Conservation (phyloP, 306 rosid genomes). For the Casuarina equisetifolia region DNA sequence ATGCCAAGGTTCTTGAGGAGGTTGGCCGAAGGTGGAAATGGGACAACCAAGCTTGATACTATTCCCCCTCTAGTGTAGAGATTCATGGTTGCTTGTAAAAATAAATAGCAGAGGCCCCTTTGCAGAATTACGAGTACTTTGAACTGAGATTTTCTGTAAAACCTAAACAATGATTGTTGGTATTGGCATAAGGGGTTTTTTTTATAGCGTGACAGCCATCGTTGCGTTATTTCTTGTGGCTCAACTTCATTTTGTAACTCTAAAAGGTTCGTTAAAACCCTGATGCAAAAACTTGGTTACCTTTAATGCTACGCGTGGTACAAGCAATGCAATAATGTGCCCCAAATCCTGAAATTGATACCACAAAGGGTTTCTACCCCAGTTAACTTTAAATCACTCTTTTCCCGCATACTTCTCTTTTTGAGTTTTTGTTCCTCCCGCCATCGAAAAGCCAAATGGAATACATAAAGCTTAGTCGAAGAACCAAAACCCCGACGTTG, state of each 20-base stretch:
- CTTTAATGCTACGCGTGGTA: no score
- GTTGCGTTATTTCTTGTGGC: neutral
- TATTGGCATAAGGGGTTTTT: neutral
- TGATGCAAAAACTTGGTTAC: no score
- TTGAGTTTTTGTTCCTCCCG: no score
- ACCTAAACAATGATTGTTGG: slow-evolving; percentile 10
- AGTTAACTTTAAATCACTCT: no score
- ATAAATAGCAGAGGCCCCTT: slow-evolving; percentile 19
- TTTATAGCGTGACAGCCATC: slow-evolving; percentile 6
- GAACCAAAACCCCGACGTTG: no score
- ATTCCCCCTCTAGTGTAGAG: slow-evolving; percentile 23
- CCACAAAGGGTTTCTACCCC: no score
- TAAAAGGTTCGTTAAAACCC: no score
- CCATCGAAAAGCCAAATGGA: no score
- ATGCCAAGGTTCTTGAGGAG: slow-evolving; percentile 87
- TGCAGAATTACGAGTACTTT: slow-evolving; percentile 13
- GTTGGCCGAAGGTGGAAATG: slow-evolving; percentile 93
- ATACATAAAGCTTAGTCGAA: no score
- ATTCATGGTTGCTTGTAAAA: slow-evolving; percentile 8
- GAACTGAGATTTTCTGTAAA: slow-evolving; percentile 16
- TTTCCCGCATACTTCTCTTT: no score
- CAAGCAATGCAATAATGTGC: no score
- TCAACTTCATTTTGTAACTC: neutral
- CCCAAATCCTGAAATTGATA: no score
- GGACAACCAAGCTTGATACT: slow-evolving; percentile 53